phyloP scores from a whole-genome alignment of 495 filamentous ascomycete genomes.

The Acidomyces sp. region DNA sequence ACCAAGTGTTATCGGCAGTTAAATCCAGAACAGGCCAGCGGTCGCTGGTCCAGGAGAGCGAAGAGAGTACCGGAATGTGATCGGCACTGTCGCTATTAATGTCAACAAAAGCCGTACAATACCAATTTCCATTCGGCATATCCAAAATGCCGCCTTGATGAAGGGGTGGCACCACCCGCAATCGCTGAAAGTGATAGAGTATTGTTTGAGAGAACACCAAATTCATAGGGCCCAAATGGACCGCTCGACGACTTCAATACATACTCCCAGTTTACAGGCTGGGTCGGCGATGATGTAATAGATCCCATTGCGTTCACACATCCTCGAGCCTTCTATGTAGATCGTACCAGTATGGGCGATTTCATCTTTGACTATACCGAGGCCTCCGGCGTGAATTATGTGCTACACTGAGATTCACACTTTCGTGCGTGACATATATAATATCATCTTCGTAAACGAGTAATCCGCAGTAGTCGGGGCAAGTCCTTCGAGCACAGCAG shows the following conservation, averaged over 20 bases:
- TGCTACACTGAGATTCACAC: slow-evolving; percentile 36
- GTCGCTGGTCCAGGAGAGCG: slow-evolving; percentile 37
- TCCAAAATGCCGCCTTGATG: slow-evolving; percentile 47
- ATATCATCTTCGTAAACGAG: slow-evolving; percentile 42
- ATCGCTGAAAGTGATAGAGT: slow-evolving; percentile 29
- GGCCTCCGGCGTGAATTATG: slow-evolving; percentile 36
- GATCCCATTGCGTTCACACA: slow-evolving; percentile 42
- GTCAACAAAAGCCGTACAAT: slow-evolving; percentile 45
- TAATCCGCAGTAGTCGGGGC: slow-evolving; percentile 48
- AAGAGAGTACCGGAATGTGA: slow-evolving; percentile 45
- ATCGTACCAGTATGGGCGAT: slow-evolving; percentile 29
- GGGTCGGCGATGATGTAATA: slow-evolving; percentile 42
- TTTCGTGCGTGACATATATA: slow-evolving; percentile 46
- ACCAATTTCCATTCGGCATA: slow-evolving; percentile 41
- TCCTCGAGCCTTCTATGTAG: slow-evolving; percentile 41
- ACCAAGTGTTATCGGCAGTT: slow-evolving; percentile 31
- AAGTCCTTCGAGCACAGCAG: slow-evolving; percentile 28
- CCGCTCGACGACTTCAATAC: slow-evolving; percentile 30
- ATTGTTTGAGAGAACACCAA: slow-evolving; percentile 1
- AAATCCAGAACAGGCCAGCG: slow-evolving; percentile 31
- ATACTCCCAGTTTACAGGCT: slow-evolving; percentile 34
- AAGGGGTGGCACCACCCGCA: slow-evolving; percentile 33
- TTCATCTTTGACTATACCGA: slow-evolving; percentile 30
- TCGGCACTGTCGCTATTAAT: slow-evolving; percentile 36
- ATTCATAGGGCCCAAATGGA: slow-evolving; percentile 15